Conservation (phyloP, 805 yeast species). For the Cyberlindnera bimundalis region DNA sequence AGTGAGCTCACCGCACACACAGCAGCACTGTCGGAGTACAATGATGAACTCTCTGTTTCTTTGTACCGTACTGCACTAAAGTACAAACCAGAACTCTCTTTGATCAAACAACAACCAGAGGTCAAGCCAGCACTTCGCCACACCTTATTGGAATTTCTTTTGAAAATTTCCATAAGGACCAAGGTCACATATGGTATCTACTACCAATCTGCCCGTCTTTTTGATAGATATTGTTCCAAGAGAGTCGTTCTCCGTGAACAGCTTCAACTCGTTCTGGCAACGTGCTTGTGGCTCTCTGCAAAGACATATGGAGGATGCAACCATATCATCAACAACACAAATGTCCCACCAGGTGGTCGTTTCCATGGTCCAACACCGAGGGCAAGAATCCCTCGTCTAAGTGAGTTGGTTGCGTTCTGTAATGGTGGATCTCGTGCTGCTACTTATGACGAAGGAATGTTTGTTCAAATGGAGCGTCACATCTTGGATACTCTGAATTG, state of each 20-base stretch:
- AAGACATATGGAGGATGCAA: constrained; percentile 77
- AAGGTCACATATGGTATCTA: constrained; percentile 64
- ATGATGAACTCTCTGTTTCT: constrained; percentile 44
- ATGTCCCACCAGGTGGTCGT: constrained; percentile 54
- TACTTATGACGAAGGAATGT: constrained; percentile 62
- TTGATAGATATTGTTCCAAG: constrained; percentile 88
- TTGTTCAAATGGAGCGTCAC: constrained; percentile 86
- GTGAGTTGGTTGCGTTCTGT: constrained; percentile 70
- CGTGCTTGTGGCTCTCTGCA: constrained; percentile 90
- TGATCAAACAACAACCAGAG: constrained; percentile 88
- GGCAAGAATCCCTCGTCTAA: constrained; percentile 67
- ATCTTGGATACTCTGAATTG: constrained; percentile 69
- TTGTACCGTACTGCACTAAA: constrained; percentile 34
- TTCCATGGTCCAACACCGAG: constrained; percentile 70
- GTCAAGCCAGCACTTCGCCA: constrained; percentile 69
- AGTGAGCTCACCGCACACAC: constrained; percentile 48
- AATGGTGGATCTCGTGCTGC: constrained; percentile 52
- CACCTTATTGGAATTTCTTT: constrained; percentile 72
- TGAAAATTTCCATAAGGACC: constrained; percentile 65
- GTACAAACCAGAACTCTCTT: constrained; percentile 51
- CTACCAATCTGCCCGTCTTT: constrained; percentile 66
- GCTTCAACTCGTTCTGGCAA: constrained; percentile 85
- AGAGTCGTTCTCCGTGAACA: constrained; percentile 83
- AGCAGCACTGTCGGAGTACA: constrained; percentile 46
- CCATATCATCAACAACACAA: constrained; percentile 53